These are phyloP conservation scores for Rhizophagus clarus DNA, from an alignment of 192 early-diverging fungal species.

Conservation along the genomic window DNA sequence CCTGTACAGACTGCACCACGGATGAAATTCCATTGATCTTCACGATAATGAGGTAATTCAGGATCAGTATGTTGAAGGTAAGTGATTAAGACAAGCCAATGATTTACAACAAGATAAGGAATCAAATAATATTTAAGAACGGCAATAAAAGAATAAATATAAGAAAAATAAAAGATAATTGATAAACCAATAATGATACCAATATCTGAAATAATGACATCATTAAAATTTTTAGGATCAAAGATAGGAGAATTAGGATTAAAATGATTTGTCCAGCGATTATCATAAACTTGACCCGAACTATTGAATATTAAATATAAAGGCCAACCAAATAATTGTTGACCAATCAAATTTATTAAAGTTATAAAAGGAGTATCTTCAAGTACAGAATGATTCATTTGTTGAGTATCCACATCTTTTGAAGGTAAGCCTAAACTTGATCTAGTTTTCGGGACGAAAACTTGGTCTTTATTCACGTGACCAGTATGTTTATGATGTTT, in stretches of 20 bases:
- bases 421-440: slow-evolving; percentile 54
- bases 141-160: slow-evolving; percentile 55
- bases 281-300: slow-evolving; percentile 73
- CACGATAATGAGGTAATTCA: slow-evolving; percentile 85
- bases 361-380: slow-evolving; percentile 76
- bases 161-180: slow-evolving; percentile 54
- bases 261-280: slow-evolving; percentile 82
- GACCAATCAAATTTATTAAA: slow-evolving; percentile 63
- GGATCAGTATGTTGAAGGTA: slow-evolving; percentile 93
- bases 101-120: slow-evolving; percentile 93
- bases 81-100: slow-evolving; percentile 96
- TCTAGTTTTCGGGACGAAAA: slow-evolving; percentile 88
- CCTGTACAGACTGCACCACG: slow-evolving; percentile 79
- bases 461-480: slow-evolving; percentile 91
- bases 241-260: slow-evolving; percentile 81
- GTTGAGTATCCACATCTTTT: slow-evolving; percentile 48
- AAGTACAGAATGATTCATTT: slow-evolving; percentile 48
- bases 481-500: slow-evolving; percentile 92
- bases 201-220: slow-evolving; percentile 76
- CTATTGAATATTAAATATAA: slow-evolving; percentile 79
- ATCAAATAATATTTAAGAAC: slow-evolving; percentile 85
- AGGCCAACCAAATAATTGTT: slow-evolving; percentile 89
- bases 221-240: slow-evolving; percentile 67
- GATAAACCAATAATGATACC: slow-evolving; percentile 62
- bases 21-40: slow-evolving; percentile 86